Evolutionary conservation across 805 yeast species (phyloP).

Genomic region (Candida incommunis): DNA sequence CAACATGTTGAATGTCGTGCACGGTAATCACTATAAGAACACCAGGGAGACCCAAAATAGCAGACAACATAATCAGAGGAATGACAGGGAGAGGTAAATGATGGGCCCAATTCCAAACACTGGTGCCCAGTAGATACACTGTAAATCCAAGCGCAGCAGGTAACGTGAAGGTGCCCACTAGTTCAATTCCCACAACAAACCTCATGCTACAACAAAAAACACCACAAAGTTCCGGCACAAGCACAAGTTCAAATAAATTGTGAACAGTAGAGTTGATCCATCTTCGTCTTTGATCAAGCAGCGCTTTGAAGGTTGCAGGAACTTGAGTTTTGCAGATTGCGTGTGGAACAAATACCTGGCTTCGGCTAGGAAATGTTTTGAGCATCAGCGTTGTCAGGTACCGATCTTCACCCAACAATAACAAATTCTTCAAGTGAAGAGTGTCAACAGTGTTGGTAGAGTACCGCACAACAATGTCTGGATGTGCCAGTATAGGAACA

Average conservation of each 20-base stretch:
- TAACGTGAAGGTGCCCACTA: constrained; percentile 75
- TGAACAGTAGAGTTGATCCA: constrained; percentile 97
- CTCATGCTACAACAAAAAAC: constrained; percentile 94
- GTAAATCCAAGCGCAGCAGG: constrained; percentile 84
- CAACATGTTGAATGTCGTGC: constrained; percentile 51
- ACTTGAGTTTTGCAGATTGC: constrained; percentile 89
- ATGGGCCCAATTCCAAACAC: constrained; percentile 42
- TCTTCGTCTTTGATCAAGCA: constrained; percentile 86
- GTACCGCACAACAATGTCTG: constrained; percentile 85
- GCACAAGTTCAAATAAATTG: constrained; percentile 74
- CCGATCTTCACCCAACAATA: constrained; percentile 84
- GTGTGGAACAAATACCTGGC: constrained; percentile 75
- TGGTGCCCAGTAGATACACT: constrained; percentile 57
- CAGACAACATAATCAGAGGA: constrained; percentile 59
- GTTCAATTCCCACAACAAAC: constrained; percentile 70
- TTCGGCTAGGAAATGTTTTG: constrained; percentile 77
- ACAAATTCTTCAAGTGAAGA: constrained; percentile 72
- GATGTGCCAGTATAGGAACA: constrained; percentile 90
- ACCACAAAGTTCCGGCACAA: constrained; percentile 84
- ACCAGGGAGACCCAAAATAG: constrained; percentile 81
- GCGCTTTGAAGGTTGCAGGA: constrained; percentile 63
- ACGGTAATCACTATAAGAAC: constrained; percentile 68
- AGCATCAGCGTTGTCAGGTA: constrained; percentile 77
- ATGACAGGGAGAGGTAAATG: constrained; percentile 56
- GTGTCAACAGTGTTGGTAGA: constrained; percentile 76